phyloP scores from a whole-genome alignment of 1,139 yeast genomes.

The Tardiomyces digboiensis region DNA sequence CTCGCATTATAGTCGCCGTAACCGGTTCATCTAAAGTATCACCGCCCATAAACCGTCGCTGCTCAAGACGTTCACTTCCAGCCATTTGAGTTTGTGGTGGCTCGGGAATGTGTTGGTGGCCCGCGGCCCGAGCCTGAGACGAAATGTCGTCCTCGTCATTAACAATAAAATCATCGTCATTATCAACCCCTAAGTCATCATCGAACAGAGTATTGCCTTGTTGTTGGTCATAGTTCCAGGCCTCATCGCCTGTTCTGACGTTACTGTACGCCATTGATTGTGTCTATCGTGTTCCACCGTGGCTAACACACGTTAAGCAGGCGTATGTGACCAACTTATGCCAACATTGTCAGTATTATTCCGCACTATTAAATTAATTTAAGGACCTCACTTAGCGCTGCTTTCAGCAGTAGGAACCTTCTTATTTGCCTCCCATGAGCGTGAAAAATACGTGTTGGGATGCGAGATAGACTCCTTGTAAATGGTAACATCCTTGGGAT shows the following conservation, averaged over 20 bases:
- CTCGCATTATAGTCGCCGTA: conserved; percentile 55
- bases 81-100: conserved; percentile 10
- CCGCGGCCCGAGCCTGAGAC: neutral
- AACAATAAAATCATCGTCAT: conserved; percentile 12
- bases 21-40: conserved; percentile 85
- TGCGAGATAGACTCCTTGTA: conserved; percentile 51
- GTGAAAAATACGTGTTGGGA: conserved; percentile 82
- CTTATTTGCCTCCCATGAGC: conserved; percentile 23
- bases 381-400: neutral
- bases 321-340: neutral
- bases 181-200: conserved; percentile 12
- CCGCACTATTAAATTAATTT: neutral
- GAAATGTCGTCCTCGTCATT: conserved; percentile 8
- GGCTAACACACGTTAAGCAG: too few relatives aligned
- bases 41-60: conserved; percentile 72
- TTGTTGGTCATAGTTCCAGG: neutral
- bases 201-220: conserved; percentile 2
- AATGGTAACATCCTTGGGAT: conserved; percentile 32
- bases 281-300: neutral
- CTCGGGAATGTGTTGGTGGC: conserved; percentile 2
- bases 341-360: neutral
- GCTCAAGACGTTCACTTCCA: conserved; percentile 47
- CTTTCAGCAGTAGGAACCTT: too few relatives aligned
- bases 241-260: neutral
- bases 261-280: neutral